Evolutionary conservation across 2,329 filamentous ascomycete species (phyloP).

Genomic region (Penicillium sp.): DNA sequence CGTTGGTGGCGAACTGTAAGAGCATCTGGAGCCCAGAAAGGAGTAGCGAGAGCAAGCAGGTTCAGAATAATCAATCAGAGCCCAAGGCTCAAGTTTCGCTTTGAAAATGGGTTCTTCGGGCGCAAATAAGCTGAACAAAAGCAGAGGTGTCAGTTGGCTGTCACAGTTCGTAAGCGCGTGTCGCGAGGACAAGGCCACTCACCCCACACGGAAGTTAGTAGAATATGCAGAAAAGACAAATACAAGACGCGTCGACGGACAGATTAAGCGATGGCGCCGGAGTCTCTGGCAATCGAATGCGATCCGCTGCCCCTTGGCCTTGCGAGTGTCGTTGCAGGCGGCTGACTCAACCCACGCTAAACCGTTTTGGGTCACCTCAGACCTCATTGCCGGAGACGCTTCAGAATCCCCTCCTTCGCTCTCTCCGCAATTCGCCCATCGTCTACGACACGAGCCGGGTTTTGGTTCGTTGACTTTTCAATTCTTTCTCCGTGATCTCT

Average conservation of each 20-base stretch:
- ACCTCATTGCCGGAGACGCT: slow-evolving; percentile 22
- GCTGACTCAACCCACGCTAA: slow-evolving; percentile 37
- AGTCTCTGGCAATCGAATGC: slow-evolving; percentile 30
- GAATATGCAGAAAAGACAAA: slow-evolving; percentile 11
- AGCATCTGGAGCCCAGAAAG: slow-evolving; percentile 20
- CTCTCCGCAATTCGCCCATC: slow-evolving; percentile 16
- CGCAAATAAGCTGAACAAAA: slow-evolving; percentile 19
- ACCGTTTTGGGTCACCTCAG: slow-evolving; percentile 27
- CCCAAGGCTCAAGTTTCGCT: not conserved
- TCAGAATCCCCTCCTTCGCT: slow-evolving; percentile 9
- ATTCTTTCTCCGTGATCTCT: not conserved
- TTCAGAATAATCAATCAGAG: not conserved
- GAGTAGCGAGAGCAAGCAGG: not conserved
- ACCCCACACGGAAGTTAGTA: slow-evolving; percentile 7
- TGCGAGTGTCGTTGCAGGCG: slow-evolving; percentile 33
- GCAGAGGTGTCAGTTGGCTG: slow-evolving; percentile 15
- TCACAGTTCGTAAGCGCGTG: slow-evolving; percentile 16
- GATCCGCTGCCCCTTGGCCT: slow-evolving; percentile 32
- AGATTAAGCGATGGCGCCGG: slow-evolving; percentile 11
- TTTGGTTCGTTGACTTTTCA: slow-evolving; percentile 1
- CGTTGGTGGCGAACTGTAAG: slow-evolving; percentile 21
- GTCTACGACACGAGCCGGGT: slow-evolving; percentile 7
- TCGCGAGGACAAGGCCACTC: slow-evolving; percentile 16
- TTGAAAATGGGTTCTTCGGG: slow-evolving; percentile 4
- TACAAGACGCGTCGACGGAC: slow-evolving; percentile 27